Base-by-base conservation (phyloP, 768 basidiomycete genomes). In the Cystobasidium onofrii region DNA sequence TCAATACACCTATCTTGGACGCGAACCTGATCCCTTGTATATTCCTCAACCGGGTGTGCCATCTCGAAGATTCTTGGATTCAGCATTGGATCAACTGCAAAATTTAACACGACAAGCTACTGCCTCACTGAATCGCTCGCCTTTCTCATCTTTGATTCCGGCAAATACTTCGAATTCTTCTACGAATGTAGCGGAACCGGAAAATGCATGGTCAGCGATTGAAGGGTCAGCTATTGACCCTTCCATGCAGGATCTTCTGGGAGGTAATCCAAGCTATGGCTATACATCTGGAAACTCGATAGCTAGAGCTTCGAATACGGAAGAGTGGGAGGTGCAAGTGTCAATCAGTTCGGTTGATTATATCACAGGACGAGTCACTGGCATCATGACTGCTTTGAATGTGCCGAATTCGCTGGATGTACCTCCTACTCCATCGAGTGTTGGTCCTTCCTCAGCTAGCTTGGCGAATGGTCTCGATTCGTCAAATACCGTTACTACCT, bases 381-480 rank as follows among this genome's bases (percentile, higher is more conserved):
- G 78, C 23, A 10, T 76, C 12, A 78, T 78, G 78, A 71, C 55
- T 29, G 78, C 78, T 0, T 46, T 76, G 57, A 75, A 77, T 20
- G 71, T 77, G 43, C 55, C 70, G n/a, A 39, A n/a, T 65, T 44
- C 52, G n/a, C 1, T 15, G 12, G 15, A 29, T 31, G 33, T 17
- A 20, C 44, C n/a, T 46, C 31, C 65, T 54, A 36, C 50, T 46
- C 23, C 57, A 4, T 60, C 57, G 33, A 60, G 57, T 29, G 33
- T 60, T 20, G 57, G 57, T 60, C 57, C 57, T 9, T 60, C 57
- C 17, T 60, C 57, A 4, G 57, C 57, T 60, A 60, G 57, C 23
- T 23, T 60, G 33, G 57, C 57, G 15, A 34, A 23, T 29, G 57
- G 57, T 3, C 57, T 34, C 23, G 29, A 39, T 18, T 50, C 46